A percentile compares a stretch with the other conserved stretches of the same genome.
Conservation (phyloP, 2,329 filamentous ascomycete species). For the Aspergillus ibericus region DNA sequence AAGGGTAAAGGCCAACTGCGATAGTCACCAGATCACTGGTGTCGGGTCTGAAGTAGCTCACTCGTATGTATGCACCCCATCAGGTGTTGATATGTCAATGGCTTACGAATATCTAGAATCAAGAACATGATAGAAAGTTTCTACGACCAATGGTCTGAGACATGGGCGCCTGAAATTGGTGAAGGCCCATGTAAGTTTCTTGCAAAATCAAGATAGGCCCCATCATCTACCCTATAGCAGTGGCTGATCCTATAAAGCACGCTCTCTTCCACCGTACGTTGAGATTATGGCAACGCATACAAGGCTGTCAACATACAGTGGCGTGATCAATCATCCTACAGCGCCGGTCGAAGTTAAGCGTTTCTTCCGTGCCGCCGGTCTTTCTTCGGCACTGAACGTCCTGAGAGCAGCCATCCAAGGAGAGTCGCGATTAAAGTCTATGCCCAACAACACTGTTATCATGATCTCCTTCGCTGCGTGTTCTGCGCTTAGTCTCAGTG, state of each 20-base stretch:
- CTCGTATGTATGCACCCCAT: slow-evolving; percentile 22
- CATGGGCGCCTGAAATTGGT: slow-evolving; percentile 61
- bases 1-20: slow-evolving; percentile 38
- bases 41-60: slow-evolving; percentile 35
- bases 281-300: slow-evolving; percentile 74
- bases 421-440: slow-evolving; percentile 67
- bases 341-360: slow-evolving; percentile 69
- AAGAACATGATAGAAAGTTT: slow-evolving; percentile 64
- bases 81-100: neutral
- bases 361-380: slow-evolving; percentile 69
- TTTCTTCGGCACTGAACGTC: slow-evolving; percentile 72
- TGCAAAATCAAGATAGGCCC: neutral
- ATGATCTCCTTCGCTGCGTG: slow-evolving; percentile 77
- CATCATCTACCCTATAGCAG: slow-evolving; percentile 24
- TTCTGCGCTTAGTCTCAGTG: slow-evolving; percentile 65
- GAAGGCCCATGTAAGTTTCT: slow-evolving; percentile 50
- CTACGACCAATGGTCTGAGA: slow-evolving; percentile 65
- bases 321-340: slow-evolving; percentile 72
- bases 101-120: slow-evolving; percentile 38
- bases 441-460: slow-evolving; percentile 76
- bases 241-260: slow-evolving; percentile 45
- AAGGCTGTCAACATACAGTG: slow-evolving; percentile 70
- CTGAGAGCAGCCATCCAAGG: slow-evolving; percentile 72
- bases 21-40: slow-evolving; percentile 33
- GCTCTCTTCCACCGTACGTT: slow-evolving; percentile 66